Base-by-base conservation (phyloP, 352 stramenopile species). In the Phytophthora fragariaefolia region DNA sequence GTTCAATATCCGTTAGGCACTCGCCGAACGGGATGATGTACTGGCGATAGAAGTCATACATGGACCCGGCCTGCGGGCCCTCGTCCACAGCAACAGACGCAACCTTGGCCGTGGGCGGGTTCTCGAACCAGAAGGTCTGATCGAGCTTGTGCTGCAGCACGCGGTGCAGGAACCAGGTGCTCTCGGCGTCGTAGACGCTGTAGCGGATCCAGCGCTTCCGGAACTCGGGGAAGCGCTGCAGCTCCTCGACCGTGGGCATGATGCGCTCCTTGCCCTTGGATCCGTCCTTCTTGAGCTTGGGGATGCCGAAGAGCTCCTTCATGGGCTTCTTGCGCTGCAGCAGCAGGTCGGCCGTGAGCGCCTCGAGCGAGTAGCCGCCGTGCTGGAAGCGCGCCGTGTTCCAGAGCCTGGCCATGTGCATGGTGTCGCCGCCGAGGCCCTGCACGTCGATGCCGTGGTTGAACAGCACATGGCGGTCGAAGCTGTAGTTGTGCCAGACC, bases 401-500 rank as follows among this genome's bases (percentile, higher is more conserved):
- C 87, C 87, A 95, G 2, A 95, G 79, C 27, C 98, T 83, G 42
- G 97, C 97, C 98, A 99, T 99, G 87, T 99, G 98, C 97, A 99
- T 99, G 4, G 98, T 99, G 75, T 99, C 98, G 34, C 96, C 97
- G 22, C 84, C 93, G 43, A 99, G 95, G 0, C 92, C 92, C 17
- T 89, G 74, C 10, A 95, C 87, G 64, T 98, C 73, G 69, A 99
- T 98, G 17, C 87, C 94, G 60, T 98, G 89, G 77, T 99, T 99
- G 71, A 85, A 95, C 58, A 99, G 85, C 45, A 99, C 96, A 77
- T 99, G 97, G 38, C 97, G 85, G 88, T 99, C 98, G 76, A 99
- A 99, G 30, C 96, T 98, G 80, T 99, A 99, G 79, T 99, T 99
- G 80, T 99, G 98, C 96, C 97, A 99, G 10, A 99, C 90, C 75